Percentiles rank a stretch among this genome's conserved stretches.
These are phyloP conservation scores for Encephalitozoon cuniculi DNA, from an alignment of 371 early-diverging fungal species.

Conservation along the genomic window DNA sequence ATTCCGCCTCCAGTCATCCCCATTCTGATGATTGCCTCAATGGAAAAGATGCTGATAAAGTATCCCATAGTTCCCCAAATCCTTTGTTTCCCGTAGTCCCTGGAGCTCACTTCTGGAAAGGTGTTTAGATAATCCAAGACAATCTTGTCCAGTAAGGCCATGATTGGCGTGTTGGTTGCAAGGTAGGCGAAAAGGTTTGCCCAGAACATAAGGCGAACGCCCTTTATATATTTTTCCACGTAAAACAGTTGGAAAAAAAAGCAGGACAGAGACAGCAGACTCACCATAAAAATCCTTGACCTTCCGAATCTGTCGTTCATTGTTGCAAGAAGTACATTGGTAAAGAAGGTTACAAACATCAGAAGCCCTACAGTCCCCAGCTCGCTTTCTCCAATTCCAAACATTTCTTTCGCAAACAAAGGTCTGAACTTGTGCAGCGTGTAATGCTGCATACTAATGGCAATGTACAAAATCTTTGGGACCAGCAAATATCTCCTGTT, in stretches of 20 bases:
- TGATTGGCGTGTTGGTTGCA: slow-evolving; percentile 31
- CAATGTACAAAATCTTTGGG: slow-evolving; percentile 59
- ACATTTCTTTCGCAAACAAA: slow-evolving; percentile 50
- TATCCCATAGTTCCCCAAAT: slow-evolving; percentile 61
- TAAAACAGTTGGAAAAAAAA: slow-evolving; percentile 56
- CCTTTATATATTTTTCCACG: slow-evolving; percentile 5
- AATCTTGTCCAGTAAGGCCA: slow-evolving; percentile 57
- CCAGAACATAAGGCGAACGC: slow-evolving; percentile 32
- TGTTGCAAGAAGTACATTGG: slow-evolving; percentile 57
- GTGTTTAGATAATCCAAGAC: slow-evolving; percentile 55
- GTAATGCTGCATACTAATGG: slow-evolving; percentile 57
- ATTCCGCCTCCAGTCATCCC: not conserved
- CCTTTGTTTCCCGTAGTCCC: slow-evolving; percentile 60
- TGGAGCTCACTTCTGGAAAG: slow-evolving; percentile 40
- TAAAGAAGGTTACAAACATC: slow-evolving; percentile 56
- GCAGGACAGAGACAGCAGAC: slow-evolving; percentile 33
- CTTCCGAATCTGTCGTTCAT: slow-evolving; percentile 55
- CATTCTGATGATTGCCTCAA: slow-evolving; percentile 32
- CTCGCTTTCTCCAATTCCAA: slow-evolving; percentile 21
- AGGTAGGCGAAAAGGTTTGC: slow-evolving; percentile 49
- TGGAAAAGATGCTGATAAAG: slow-evolving; percentile 42
- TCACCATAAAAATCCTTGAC: slow-evolving; percentile 49
- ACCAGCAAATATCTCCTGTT: slow-evolving; percentile 52
- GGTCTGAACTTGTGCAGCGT: slow-evolving; percentile 57
- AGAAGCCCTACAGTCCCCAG: slow-evolving; percentile 39